phyloP scores from a whole-genome alignment of 208 protist genomes.

The Balamuthia mandrillaris region DNA sequence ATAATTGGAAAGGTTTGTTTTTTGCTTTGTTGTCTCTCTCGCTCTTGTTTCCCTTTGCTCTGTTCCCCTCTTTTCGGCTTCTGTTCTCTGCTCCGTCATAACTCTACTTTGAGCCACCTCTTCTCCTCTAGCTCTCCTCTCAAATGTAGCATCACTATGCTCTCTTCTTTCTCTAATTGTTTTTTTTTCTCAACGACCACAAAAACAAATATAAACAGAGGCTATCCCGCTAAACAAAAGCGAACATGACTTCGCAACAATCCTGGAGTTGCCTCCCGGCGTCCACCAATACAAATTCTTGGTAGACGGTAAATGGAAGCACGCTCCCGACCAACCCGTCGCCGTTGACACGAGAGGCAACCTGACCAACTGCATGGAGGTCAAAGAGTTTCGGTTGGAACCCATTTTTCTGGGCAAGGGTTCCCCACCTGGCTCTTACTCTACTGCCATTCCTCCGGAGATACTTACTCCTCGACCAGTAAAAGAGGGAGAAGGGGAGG shows the following conservation, averaged over 20 bases:
- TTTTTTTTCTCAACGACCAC: too few species aligned
- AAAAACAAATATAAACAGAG: too few species aligned
- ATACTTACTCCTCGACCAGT: too few species aligned
- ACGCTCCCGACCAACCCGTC: constrained; percentile 53
- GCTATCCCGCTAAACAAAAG: constrained; percentile 55
- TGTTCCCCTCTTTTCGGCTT: too few species aligned
- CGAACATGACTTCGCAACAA: constrained; percentile 68
- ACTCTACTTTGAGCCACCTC: not conserved
- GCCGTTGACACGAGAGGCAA: constrained; percentile 50
- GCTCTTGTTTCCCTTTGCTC: not conserved
- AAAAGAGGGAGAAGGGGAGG: too few species aligned
- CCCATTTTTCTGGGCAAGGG: too few species aligned
- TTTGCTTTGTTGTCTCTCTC: not conserved
- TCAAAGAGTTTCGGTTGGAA: constrained; percentile 38
- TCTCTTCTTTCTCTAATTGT: too few species aligned
- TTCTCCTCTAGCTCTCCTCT: not conserved
- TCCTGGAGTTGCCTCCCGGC: constrained; percentile 63
- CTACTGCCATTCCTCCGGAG: constrained; percentile 45
- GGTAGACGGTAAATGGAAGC: constrained; percentile 66
- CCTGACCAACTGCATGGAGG: constrained; percentile 53
- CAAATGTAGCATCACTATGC: too few species aligned
- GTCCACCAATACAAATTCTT: constrained; percentile 67
- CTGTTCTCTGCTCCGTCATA: not conserved
- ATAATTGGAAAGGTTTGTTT: not conserved
- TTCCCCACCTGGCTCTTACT: constrained; percentile 53